Base-by-base conservation (phyloP, 352 stramenopile species). In the Phytophthora quininea region DNA sequence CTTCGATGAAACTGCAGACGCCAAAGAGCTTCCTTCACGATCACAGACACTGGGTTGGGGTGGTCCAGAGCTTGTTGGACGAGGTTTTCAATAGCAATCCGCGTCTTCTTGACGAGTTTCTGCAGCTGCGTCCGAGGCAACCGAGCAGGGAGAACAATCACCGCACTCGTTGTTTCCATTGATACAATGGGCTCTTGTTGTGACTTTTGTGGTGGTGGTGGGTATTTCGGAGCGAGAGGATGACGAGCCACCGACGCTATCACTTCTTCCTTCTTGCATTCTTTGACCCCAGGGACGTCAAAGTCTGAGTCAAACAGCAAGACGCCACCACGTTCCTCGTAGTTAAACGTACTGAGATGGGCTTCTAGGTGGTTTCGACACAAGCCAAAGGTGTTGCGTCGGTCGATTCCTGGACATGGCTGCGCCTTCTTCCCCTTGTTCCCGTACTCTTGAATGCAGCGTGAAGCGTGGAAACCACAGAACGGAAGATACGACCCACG, bases 341-440 rank as follows among this genome's bases (percentile, higher is more conserved):
- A 89, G 14, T 54, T 62, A n/a, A 88, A 56, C 11, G 60, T 77
- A 50, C 71, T 90, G 38, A 92, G 57, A 29, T 90, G 71, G 2
- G 83, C 80, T 67, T 90, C 83, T 9, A 90, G 50, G 50, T 92
- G 86, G 58, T 92, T 90, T 24, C 82, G 79, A 29, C 86, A 93
- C 64, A 93, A 74, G 0, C 86, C 86, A 68, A 90, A 89, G 0
- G 52, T 38, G 43, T 91, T 93, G 27, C 76, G 74, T 8, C 73
- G 79, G 7, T 86, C 77, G 11, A 93, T 86, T 0, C 61, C 3
- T 4, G 80, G 72, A 50, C 86, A 93, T 9, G 29, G 1, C 50
- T 61, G 62, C 27, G 57, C 62, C 33, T 69, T 80, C 24, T 66
- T 77, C 27, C 66, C 63, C 35, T 80, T 80, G 40, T 64, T 81